Evolutionary conservation across 106 monocot genomes (phyloP), one percentile per base, ranked within the genome.

Genomic region (Acanthochlamys bracteata): DNA sequence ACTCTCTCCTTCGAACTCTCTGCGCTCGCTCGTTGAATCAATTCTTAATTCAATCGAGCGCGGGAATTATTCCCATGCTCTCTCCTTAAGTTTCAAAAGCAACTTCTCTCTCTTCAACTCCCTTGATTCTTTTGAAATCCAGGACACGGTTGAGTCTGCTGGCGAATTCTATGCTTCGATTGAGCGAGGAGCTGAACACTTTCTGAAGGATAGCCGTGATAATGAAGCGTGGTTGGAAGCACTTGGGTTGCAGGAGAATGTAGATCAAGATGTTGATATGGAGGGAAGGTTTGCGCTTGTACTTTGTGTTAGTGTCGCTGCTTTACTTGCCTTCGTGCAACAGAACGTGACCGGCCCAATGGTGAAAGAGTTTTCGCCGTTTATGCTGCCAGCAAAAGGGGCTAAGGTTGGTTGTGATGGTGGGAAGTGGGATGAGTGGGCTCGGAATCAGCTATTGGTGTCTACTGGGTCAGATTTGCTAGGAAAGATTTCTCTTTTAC

Each of bases 311-410:
- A 87, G 76, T 19, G 91, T 91, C 11, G 96, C 96, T 0, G 78
- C 91, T 16, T 39, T 91, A 20, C 77, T 96, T 21, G 84, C 83
- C 60, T 96, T 96, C 71, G 46, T 72, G 40, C 96, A 88, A 68
- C 84, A 76, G 78, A 96, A 96, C 55, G 63, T 96, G 47, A 83
- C 91, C 7, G 96, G 96, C 91, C 90, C 72, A 74, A 80, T 64
- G 15, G 63, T 73, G 20, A 80, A 39, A 54, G 71, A 75, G 8
- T 85, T 85, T 64, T 81, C 78, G 67, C 62, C 72, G n/a, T 84
- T 96, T 58, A 90, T 88, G 60, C 56, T 42, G 55, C 57, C 10
- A 23, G 6, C 24, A 47, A 4, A 61, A 60, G 53, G 45, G 71
- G 55, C 56, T 33, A 65, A 68, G 7, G 20, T 8, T 56, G 58